Base-by-base conservation (phyloP, 208 protist genomes). In the Trypanosoma avium region DNA sequence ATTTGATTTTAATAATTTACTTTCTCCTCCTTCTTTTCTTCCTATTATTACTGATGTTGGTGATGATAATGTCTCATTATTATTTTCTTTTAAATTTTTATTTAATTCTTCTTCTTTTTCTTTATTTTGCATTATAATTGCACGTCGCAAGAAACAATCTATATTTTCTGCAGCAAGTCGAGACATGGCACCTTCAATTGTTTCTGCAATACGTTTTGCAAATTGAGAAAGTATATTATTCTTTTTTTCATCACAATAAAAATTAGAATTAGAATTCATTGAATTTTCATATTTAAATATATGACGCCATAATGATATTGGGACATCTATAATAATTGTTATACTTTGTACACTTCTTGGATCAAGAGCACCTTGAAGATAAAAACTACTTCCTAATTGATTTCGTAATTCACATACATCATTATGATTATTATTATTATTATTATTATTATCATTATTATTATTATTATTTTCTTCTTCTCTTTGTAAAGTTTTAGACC, bases 121-220 rank as follows among this genome's bases (percentile, higher is more conserved):
- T 10, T n/a, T 19, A 46, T 5, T 35, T n/a, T 30, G 48, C 10
- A 22, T 22, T n/a, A 15, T 24, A 24, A 10, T 24, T 9, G 12
- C 13, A 17, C 59, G 58, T 33, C 64, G 80, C 33, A 60, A 30
- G 61, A 84, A 92, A 33, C 65, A 62, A 27, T 92, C 82, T 4
- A 67, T 43, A 53, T 92, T 82, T 21, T 77, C 56, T 4, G 72
- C 56, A 1, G 69, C 82, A 17, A 89, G 67, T 2, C 58, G 75
- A 12, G 56, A 70, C 10, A 92, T 54, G 10, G 81, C 68, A 3
- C 61, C 63, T 36, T 77, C 57, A 12, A 84, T 57, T 0, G 70
- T 67, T 4, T 22, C 43, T n/a, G 76, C 78, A 0, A 92, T n/a
- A 45, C 86, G 75, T 3, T 40, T 6, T 30, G 56, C 40, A n/a